Evolutionary conservation across 192 early-diverging fungal genomes (phyloP).

Genomic region (Chytriomyces hyalinus): DNA sequence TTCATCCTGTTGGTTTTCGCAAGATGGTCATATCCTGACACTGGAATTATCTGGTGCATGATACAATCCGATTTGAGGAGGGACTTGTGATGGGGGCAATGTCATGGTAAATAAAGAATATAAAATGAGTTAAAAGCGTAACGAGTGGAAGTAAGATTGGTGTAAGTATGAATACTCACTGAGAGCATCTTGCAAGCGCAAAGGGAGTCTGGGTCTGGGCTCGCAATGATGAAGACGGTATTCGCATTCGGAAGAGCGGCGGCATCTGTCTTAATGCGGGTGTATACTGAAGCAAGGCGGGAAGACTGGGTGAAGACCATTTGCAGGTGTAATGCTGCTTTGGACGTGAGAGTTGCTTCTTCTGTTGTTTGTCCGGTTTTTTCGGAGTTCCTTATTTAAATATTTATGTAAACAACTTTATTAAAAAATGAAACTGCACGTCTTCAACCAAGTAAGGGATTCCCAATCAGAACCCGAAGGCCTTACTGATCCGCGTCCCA

Average conservation of each 20-base stretch:
- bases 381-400: not conserved
- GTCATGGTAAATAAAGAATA: not conserved
- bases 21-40: constrained; percentile 70
- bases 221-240: constrained; percentile 74
- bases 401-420: too few species aligned
- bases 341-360: not conserved
- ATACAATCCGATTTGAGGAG: constrained; percentile 83
- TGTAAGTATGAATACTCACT: constrained; percentile 45
- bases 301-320: constrained; percentile 41
- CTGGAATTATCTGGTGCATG: constrained; percentile 80
- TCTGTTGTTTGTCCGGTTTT: not conserved
- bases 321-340: not conserved
- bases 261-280: constrained; percentile 37
- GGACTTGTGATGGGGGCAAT: constrained; percentile 40
- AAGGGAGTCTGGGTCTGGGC: constrained; percentile 79
- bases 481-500: not conserved
- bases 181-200: constrained; percentile 82
- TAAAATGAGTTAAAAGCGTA: not conserved
- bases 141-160: not conserved
- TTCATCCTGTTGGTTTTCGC: constrained; percentile 56
- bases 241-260: constrained; percentile 28
- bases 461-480: too few species aligned
- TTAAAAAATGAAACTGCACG: not conserved
- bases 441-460: constrained; percentile 1
- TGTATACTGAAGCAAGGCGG: constrained; percentile 37